Evolutionary conservation across 1,284 basidiomycete genomes (phyloP), one percentile per base, ranked within the genome.

Genomic region (Hemileia vastatrix): DNA sequence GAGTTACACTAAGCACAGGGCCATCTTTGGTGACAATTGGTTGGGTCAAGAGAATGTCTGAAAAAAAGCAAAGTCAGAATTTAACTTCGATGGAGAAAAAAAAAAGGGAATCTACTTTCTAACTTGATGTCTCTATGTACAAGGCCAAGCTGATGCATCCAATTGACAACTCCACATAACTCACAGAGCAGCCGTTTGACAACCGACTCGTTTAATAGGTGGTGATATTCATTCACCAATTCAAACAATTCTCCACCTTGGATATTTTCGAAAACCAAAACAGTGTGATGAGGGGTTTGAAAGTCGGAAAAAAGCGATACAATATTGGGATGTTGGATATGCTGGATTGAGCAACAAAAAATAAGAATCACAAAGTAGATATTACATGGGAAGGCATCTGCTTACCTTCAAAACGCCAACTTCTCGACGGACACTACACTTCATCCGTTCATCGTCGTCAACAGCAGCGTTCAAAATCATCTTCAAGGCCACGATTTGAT

Each of bases 71-170:
- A 66, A 8, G 77, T 82, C 68, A 85, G 78, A 32, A 86, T 13
- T 31, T 61, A 32, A 11, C 50, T 54, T 11, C 24, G 24, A 8
- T 31, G 48, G 56, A 44, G 66, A 21, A 57, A 36, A 18, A 21
- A 43, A 18, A 13, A 11, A 49, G 4, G 31, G 15, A 1, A 82
- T 88, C 72, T 71, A 91, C 89, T 95, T 77, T 95, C 91, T 18
- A 95, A 83, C 78, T 95, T 95, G 78, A 95, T 86, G 77, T 95
- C 91, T 1, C 91, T 82, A 77, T 95, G 91, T 0, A 94, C 90
- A 43, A 94, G 81, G 1, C 86, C 85, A 31, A 89, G 85, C 50
- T 83, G 81, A 73, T 95, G 91, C 83, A 95, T 86, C 89, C 90
- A 95, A 1, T 84, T 85, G 0, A 94, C 86, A 1, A 86, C 90